phyloP scores from a whole-genome alignment of 495 filamentous ascomycete species.

The Aspergillus heteromorphus region DNA sequence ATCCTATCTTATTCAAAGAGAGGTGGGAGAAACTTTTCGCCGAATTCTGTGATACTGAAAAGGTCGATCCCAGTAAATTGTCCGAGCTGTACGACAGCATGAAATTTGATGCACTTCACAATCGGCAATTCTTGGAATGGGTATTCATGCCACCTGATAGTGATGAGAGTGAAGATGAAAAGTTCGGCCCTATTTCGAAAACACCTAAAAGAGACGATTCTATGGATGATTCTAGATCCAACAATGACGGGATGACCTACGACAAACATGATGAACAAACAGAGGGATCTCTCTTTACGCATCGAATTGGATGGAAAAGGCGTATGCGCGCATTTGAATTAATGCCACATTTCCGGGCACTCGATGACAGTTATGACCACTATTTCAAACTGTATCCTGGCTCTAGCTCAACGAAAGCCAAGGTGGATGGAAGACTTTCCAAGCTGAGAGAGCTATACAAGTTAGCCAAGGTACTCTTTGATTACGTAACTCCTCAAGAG shows the following conservation, averaged over 20 bases:
- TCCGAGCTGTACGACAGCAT: constrained; percentile 97
- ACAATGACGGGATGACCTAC: constrained; percentile 16
- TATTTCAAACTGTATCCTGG: constrained; percentile 88
- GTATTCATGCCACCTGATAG: constrained; percentile 78
- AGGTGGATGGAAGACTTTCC: constrained; percentile 76
- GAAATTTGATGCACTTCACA: constrained; percentile 98
- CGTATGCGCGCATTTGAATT: constrained; percentile 38
- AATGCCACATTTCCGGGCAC: constrained; percentile 38
- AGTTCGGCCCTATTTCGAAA: constrained; percentile 28
- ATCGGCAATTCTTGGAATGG: constrained; percentile 95
- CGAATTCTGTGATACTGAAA: constrained; percentile 94
- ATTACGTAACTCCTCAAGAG: constrained; percentile 97
- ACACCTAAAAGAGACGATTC: constrained; percentile 27
- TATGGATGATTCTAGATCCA: constrained; percentile 19
- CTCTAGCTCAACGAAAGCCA: constrained; percentile 69
- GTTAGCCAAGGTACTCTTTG: constrained; percentile 89
- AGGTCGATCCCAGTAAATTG: constrained; percentile 96
- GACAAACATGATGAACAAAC: constrained; percentile 31
- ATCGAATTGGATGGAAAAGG: constrained; percentile 46
- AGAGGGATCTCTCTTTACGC: constrained; percentile 37
- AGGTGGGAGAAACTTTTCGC: constrained; percentile 97
- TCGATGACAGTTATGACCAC: constrained; percentile 50
- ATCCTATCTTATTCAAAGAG: constrained; percentile 89
- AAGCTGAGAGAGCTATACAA: constrained; percentile 90
- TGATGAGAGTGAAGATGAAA: constrained; percentile 62